Base-by-base conservation (phyloP, 2,329 filamentous ascomycete species). In the Fusarium redolens region DNA sequence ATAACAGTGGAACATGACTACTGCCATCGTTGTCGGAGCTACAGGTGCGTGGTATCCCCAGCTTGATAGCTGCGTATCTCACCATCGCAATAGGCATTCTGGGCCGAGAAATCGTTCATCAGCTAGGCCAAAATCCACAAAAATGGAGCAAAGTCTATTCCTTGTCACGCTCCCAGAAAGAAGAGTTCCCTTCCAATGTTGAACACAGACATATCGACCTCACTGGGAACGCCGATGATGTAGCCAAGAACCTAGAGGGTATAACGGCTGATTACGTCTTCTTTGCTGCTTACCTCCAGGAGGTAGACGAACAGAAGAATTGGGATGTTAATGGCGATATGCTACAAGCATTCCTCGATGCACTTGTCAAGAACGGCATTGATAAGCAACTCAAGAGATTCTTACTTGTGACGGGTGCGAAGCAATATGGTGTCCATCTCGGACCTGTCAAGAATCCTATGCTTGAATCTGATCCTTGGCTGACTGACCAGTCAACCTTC, bases 321-420 rank as follows among this genome's bases (percentile, higher is more conserved):
- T 68, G 65, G 58, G 22, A 65, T 7, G 50, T 68, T 5, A 68
- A 68, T 20, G 65, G 65, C 0, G 57, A 68, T 22, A 68, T 68
- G 65, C 40, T 68, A 3, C 43, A 57, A 8, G 56, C 65, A 0
- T 68, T 68, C 4, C 44, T 61, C 1, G 30, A 68, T 5, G 65
- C 64, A 3, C 48, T 68, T 3, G 38, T 12, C 4, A 68, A 56
- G 9, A 68, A 33, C 10, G 33, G 33, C 0, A 35, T 38, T n/a
- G 56, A 67, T 13, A 47, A 57, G 10, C 12, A 33, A 0, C 33
- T 68, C 7, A 68, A 68, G 9, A 58, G 57, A 2, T 25, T 68
- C n/a, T 22, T 68, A 3, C 18, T 68, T 8, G 38, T 57, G 0
- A 55, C 64, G 4, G 65, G 64, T 1, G 44, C 50, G 11, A 68